phyloP scores from a whole-genome alignment of 148 eudicot species.

The Linanthus parryae region DNA sequence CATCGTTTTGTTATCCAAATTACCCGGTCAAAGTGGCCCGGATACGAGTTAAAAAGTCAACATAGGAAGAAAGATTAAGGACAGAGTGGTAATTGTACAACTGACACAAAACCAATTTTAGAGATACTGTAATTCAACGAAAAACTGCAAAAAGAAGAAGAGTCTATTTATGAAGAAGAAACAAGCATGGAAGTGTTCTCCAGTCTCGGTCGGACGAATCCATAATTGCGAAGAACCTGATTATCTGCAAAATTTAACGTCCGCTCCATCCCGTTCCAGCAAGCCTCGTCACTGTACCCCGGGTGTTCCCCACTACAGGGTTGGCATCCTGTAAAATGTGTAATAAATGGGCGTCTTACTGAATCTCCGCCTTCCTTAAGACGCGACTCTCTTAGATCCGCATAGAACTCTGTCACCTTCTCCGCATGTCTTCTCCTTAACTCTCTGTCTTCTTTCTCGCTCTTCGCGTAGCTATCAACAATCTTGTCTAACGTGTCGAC shows the following conservation, averaged over 20 bases:
- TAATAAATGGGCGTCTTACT: constrained; percentile 51
- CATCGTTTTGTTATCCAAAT: too few relatives aligned
- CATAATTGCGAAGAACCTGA: constrained; percentile 61
- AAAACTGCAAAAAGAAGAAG: too few relatives aligned
- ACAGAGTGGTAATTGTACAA: too few relatives aligned
- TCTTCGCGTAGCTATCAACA: constrained; percentile 15
- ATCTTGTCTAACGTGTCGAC: constrained; percentile 31
- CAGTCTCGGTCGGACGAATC: constrained; percentile 26
- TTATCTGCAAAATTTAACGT: constrained; percentile 65
- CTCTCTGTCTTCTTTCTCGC: constrained; percentile 19
- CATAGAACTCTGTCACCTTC: constrained; percentile 35
- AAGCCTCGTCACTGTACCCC: constrained; percentile 30
- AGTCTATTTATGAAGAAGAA: too few relatives aligned
- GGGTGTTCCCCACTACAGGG: constrained; percentile 59
- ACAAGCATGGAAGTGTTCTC: constrained; percentile 12
- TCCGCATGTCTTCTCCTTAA: constrained; percentile 47
- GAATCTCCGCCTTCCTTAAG: constrained; percentile 16
- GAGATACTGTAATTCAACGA: too few relatives aligned
- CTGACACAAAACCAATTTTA: too few relatives aligned
- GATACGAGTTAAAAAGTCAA: too few relatives aligned
- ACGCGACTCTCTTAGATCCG: constrained; percentile 14
- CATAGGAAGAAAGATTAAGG: too few relatives aligned
- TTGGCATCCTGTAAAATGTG: constrained; percentile 78
- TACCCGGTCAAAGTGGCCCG: too few relatives aligned
- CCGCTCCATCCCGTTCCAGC: constrained; percentile 41